Percentiles rank a stretch among this genome's conserved stretches.
Conservation (phyloP, 1,139 yeast genomes). For the Chernovozyma sophiae-reginae region DNA sequence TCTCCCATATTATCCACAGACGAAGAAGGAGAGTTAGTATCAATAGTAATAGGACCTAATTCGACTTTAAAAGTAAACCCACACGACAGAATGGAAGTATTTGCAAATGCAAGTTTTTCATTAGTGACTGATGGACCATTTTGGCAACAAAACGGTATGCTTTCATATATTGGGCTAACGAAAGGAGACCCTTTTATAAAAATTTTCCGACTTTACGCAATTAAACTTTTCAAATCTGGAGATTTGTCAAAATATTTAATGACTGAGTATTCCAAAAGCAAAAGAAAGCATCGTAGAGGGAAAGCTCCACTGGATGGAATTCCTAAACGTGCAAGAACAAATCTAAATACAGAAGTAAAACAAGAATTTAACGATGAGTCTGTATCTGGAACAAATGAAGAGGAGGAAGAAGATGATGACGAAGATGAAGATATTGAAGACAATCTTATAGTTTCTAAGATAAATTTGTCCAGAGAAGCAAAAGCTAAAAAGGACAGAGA, state of each 20-base stretch:
- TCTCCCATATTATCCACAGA: background rate
- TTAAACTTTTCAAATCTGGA: slow-evolving; percentile 32
- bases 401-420: slow-evolving; percentile 11
- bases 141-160: slow-evolving; percentile 42
- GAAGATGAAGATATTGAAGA: slow-evolving; percentile 5
- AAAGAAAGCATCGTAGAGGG: slow-evolving; percentile 2
- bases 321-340: background rate
- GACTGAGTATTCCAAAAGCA: slow-evolving; percentile 15
- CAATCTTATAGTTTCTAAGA: slow-evolving; percentile 5
- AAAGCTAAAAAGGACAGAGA: slow-evolving; percentile 3
- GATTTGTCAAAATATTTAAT: slow-evolving; percentile 31
- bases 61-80: slow-evolving; percentile 33
- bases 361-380: slow-evolving; percentile 4
- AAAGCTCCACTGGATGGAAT: background rate
- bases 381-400: slow-evolving; percentile 9
- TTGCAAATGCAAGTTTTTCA: slow-evolving; percentile 36
- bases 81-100: slow-evolving; percentile 31
- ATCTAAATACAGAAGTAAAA: background rate
- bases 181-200: slow-evolving; percentile 42
- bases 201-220: slow-evolving; percentile 34
- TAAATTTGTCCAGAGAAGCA: slow-evolving; percentile 5
- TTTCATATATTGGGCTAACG: slow-evolving; percentile 40
- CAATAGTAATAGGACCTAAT: slow-evolving; percentile 29
- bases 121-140: slow-evolving; percentile 35
- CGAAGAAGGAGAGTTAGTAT: slow-evolving; percentile 3